Base-by-base conservation (phyloP, 2,329 filamentous ascomycete genomes). In the Canariomyces notabilis region DNA sequence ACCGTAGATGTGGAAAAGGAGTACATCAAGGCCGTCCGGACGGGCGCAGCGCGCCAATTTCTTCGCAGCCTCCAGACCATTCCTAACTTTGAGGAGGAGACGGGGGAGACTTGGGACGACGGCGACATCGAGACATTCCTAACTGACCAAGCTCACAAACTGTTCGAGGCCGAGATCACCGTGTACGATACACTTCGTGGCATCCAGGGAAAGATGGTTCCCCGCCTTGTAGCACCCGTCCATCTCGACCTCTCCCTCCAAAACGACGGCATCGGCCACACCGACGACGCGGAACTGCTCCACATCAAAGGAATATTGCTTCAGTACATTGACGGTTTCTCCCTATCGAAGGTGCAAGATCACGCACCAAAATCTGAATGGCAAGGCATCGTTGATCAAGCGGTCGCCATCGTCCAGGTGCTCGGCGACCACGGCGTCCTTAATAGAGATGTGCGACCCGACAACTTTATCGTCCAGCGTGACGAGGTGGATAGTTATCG, bases 371-470 rank as follows among this genome's bases (percentile, higher is more conserved):
- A 22, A 11, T 19, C 26, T 54, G 20, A 6, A 6, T 26, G 19
- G 49, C 53, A 54, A 37, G 33, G 9, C 2, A 53, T 61, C 5
- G 47, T 59, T 12, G 53, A 61, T 21, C 36, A 57, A 37, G 55
- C 44, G 1, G 41, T 58, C 3, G 11, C 8, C 2, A 56, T 57
- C 6, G 33, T 15, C 12, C 20, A 19, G 4, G n/a, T 26, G 9
- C 40, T 61, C 1, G 50, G 57, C 3, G 56, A 61, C 37, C 8
- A 57, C n/a, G 42, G 50, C 2, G 51, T 62, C 14, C 39, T 61
- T 37, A 61, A 61, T 36, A 14, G 4, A 0, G 58, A 62, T 16
- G 49, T 58, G 11, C 51, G 55, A 1, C 55, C 48, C 1, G 53
- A 49, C 11, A 61, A 60, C 32, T 60, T 62, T 6, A 46, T 62